Evolutionary conservation across 495 filamentous ascomycete genomes (phyloP).

Genomic region (Xylaria nigripes): DNA sequence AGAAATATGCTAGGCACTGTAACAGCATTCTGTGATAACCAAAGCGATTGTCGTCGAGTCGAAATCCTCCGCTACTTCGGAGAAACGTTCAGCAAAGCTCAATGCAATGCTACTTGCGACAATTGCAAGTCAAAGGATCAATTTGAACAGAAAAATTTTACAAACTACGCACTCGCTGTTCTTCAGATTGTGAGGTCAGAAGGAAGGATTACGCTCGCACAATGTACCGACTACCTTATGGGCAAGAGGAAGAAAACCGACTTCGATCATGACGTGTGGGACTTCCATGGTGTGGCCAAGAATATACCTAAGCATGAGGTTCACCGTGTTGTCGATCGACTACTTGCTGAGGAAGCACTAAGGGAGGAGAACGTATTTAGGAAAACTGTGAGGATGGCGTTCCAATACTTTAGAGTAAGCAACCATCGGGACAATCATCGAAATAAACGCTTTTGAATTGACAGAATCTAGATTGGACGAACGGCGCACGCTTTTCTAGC

Average conservation of each 20-base stretch:
- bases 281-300: conserved; percentile 39
- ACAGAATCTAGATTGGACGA: conserved; percentile 34
- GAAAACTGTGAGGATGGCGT: conserved; percentile 25
- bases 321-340: conserved; percentile 40
- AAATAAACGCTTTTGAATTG: conserved; percentile 43
- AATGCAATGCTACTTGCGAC: conserved; percentile 72
- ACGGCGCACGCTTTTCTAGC: conserved; percentile 23
- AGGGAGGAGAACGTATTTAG: conserved; percentile 41
- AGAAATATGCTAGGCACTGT: conserved; percentile 76
- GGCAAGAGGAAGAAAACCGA: conserved; percentile 37
- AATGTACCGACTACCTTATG: conserved; percentile 43
- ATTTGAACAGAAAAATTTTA: conserved; percentile 67
- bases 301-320: conserved; percentile 39
- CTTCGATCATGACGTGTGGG: conserved; percentile 19
- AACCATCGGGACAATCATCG: conserved; percentile 42
- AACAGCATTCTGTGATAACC: conserved; percentile 80
- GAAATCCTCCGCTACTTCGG: conserved; percentile 90
- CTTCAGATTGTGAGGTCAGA: conserved; percentile 55
- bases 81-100: conserved; percentile 62
- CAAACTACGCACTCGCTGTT: conserved; percentile 58
- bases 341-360: conserved; percentile 34
- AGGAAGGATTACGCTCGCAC: conserved; percentile 42
- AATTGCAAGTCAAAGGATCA: conserved; percentile 62
- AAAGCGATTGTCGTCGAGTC: conserved; percentile 72
- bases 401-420: conserved; percentile 34